These are phyloP conservation scores for Colletotrichum sp. DNA, from an alignment of 2,329 filamentous ascomycete species.

Conservation along the genomic window DNA sequence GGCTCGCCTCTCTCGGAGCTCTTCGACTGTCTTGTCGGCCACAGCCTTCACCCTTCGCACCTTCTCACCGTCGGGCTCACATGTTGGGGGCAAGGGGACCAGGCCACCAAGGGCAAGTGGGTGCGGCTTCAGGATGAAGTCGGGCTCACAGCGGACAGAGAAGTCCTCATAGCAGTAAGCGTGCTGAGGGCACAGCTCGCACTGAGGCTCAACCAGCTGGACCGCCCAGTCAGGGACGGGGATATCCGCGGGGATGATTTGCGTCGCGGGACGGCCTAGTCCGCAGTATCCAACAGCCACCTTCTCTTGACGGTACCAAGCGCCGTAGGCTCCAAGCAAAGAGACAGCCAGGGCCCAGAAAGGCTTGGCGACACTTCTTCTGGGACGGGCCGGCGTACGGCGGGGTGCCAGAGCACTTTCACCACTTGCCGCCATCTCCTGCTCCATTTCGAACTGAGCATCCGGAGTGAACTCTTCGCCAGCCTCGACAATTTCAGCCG, in stretches of 20 bases:
- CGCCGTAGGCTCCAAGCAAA: conserved; percentile 73
- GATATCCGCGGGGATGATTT: conserved; percentile 53
- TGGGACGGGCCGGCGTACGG: conserved; percentile 41
- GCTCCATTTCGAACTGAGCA: conserved; percentile 81
- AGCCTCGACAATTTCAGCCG: conserved; percentile 57
- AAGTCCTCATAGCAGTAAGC: conserved; percentile 86
- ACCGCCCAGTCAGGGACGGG: conserved; percentile 75
- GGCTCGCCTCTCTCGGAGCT: conserved; percentile 83
- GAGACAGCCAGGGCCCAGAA: conserved; percentile 75
- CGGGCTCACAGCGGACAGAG: conserved; percentile 79
- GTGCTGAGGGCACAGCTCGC: conserved; percentile 89
- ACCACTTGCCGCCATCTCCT: conserved; percentile 66
- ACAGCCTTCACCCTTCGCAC: conserved; percentile 85
- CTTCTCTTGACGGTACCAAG: conserved; percentile 94
- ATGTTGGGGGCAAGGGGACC: conserved; percentile 86
- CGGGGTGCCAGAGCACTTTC: conserved; percentile 50
- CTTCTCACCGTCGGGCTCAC: conserved; percentile 94
- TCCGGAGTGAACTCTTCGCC: conserved; percentile 96
- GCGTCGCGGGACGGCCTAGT: conserved; percentile 68
- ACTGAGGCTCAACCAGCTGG: conserved; percentile 76
- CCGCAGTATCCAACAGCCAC: conserved; percentile 95
- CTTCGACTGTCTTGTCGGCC: conserved; percentile 85
- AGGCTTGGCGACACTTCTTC: conserved; percentile 64
- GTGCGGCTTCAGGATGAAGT: conserved; percentile 85
- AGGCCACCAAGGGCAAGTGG: conserved; percentile 82